Base-by-base conservation (phyloP, 2,329 filamentous ascomycete species). In the Diaporthe citriasiana region DNA sequence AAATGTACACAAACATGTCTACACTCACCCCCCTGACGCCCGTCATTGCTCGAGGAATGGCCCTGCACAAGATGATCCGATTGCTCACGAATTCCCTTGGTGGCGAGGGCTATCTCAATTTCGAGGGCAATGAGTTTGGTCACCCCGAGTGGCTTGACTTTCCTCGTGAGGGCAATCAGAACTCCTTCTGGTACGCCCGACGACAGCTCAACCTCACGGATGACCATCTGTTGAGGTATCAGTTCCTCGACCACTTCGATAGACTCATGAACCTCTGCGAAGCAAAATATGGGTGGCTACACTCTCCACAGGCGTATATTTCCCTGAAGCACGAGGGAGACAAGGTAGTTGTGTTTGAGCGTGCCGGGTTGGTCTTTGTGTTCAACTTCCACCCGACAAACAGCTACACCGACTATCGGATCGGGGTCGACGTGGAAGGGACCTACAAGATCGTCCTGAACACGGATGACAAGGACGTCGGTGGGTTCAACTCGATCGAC, bases 81-180 rank as follows among this genome's bases (percentile, higher is more conserved):
- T 90, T 99, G 22, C 87, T 99, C 76, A 98, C 97, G 1, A 96
- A 99, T 82, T 90, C 89, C 55, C 90, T 99, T 22, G 97, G 97
- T 74, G 97, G 97, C 72, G 97, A 99, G 84, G 97, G 96, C 51
- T 99, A 98, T 81, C 93, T 99, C 70, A 99, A 98, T 86, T 99
- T 99, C 79, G 95, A 98, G 85, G 97, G 97, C 75, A 99, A 99
- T 83, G 97, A 99, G 84, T 99, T 99, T 80, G 97, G 97, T 0
- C 97, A 99, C 82, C 97, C 97, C 0, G 97, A 99, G 84, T 99
- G 97, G 97, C 93, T 99, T 51, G 97, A 99, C 83, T 99, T 99
- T 84, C 97, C 97, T 5, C 94, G 97, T 69, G 95, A 93, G 80
- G 97, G 97, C 74, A 98, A 98, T 85, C 86, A 92, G 80, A 97